Evolutionary conservation across 1,284 basidiomycete species (phyloP).

Genomic region (Fomitiporia mediterranea): DNA sequence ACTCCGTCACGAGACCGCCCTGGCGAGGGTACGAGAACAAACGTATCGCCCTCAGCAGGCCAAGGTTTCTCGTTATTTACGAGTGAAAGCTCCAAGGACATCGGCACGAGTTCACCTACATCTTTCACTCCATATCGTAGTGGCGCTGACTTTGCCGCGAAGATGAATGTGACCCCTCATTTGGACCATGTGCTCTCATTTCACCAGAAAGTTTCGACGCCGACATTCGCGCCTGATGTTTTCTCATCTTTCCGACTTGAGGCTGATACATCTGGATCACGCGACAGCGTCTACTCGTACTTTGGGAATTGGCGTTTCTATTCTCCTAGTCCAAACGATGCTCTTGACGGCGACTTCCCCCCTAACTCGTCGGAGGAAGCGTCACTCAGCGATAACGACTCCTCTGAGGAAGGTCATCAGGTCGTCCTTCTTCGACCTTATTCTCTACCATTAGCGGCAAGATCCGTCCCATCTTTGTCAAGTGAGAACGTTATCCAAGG

Average conservation of each 20-base stretch:
- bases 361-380: not conserved
- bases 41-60: not conserved
- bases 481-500: not conserved
- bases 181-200: conserved; percentile 17
- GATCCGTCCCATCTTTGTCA: not conserved
- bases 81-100: conserved; percentile 1
- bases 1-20: no score
- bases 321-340: not conserved
- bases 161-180: not conserved
- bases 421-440: conserved; percentile 5
- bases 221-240: conserved; percentile 4
- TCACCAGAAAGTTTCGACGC: conserved; percentile 13
- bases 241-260: conserved; percentile 8
- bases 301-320: conserved; percentile 8
- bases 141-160: not conserved
- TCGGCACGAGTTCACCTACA: not conserved
- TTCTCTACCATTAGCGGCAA: not conserved
- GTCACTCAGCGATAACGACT: conserved; percentile 6
- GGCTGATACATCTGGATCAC: not conserved
- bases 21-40: no score
- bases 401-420: conserved; percentile 1
- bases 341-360: not conserved
- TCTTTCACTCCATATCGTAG: not conserved
- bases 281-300: not conserved
- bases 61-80: not conserved